phyloP scores from a whole-genome alignment of 139 green algal species.

The Spirogloea muscicola region DNA sequence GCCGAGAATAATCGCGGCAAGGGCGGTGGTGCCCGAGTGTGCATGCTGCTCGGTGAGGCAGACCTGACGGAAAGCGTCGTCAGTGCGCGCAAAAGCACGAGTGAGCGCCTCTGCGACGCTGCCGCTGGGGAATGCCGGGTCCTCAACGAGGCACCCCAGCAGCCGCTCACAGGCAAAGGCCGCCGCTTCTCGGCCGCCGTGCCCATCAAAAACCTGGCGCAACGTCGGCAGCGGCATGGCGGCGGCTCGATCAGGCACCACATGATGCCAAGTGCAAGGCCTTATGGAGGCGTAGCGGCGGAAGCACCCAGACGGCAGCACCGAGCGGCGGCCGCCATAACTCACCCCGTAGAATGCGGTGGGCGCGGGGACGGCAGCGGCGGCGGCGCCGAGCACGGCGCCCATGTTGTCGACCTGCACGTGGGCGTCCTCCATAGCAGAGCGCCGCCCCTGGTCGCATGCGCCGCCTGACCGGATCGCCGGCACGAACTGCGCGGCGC shows the following conservation, averaged over 20 bases:
- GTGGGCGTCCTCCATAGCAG: constrained; percentile 40
- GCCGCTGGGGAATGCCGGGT: constrained; percentile 22
- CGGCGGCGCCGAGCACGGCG: constrained; percentile 2
- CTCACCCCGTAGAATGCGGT: constrained; percentile 40
- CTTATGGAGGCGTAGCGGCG: too few relatives aligned
- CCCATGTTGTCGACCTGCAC: constrained; percentile 34
- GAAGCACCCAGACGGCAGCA: too few relatives aligned
- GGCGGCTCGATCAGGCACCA: too few relatives aligned
- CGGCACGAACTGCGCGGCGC: too few relatives aligned
- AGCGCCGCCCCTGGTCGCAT: constrained; percentile 10
- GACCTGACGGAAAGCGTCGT: not conserved
- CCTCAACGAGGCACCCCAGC: constrained; percentile 24
- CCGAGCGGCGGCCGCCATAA: too few relatives aligned
- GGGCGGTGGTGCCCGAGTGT: constrained; percentile 49
- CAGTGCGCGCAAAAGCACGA: constrained; percentile 23
- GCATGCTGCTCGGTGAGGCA: not conserved
- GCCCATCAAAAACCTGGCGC: constrained; percentile 45
- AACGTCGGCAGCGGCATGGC: too few relatives aligned
- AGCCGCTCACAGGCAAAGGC: constrained; percentile 26
- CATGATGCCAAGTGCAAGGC: too few relatives aligned
- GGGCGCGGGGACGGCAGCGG: not conserved
- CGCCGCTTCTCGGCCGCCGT: constrained; percentile 26
- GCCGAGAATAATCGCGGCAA: constrained; percentile 45
- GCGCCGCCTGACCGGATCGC: constrained; percentile 21
- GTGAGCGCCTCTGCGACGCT: not conserved